A percentile compares a stretch with the other conserved stretches of the same genome.
Evolutionary conservation across 805 yeast genomes (phyloP).

Genomic region (Kazachstania psychrophila): DNA sequence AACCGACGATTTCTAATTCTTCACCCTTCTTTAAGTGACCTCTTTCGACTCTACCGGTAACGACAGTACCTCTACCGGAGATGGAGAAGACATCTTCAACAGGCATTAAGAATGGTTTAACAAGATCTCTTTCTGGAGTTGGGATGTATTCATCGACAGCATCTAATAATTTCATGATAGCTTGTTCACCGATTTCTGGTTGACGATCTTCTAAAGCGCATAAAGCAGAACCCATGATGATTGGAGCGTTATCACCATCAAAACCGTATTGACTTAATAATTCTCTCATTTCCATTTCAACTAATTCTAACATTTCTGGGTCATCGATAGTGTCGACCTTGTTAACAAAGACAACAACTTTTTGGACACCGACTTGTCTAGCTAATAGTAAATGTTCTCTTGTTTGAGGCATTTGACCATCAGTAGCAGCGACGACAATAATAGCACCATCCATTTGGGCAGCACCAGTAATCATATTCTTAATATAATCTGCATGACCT

Average conservation of each 20-base stretch:
- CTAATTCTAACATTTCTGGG: slow-evolving; percentile 98
- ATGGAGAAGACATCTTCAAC: slow-evolving; percentile 96
- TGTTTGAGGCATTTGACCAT: slow-evolving; percentile 99
- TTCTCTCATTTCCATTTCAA: slow-evolving; percentile 99
- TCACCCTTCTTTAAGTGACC: slow-evolving; percentile 97
- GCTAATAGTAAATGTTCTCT: slow-evolving; percentile 97
- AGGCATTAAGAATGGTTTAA: slow-evolving; percentile 93
- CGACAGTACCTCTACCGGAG: slow-evolving; percentile 99
- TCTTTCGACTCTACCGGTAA: slow-evolving; percentile 98
- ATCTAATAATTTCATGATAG: slow-evolving; percentile 73
- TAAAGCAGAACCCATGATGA: slow-evolving; percentile 95
- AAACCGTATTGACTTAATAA: slow-evolving; percentile 83
- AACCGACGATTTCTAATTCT: slow-evolving; percentile 95
- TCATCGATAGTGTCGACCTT: slow-evolving; percentile 97
- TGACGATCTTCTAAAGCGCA: slow-evolving; percentile 84
- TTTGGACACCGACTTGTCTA: slow-evolving; percentile 98
- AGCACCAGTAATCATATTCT: slow-evolving; percentile 99
- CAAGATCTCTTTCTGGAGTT: slow-evolving; percentile 92
- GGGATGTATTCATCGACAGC: slow-evolving; percentile 94
- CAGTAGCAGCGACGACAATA: slow-evolving; percentile 97
- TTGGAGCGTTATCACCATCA: slow-evolving; percentile 97
- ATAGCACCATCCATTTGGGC: slow-evolving; percentile 99
- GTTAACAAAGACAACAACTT: slow-evolving; percentile 94
- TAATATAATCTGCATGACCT: slow-evolving; percentile 97
- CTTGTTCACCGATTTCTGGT: slow-evolving; percentile 87